Base-by-base conservation (phyloP, 75 land plant genomes). In the Adiantum capillusveneris region DNA sequence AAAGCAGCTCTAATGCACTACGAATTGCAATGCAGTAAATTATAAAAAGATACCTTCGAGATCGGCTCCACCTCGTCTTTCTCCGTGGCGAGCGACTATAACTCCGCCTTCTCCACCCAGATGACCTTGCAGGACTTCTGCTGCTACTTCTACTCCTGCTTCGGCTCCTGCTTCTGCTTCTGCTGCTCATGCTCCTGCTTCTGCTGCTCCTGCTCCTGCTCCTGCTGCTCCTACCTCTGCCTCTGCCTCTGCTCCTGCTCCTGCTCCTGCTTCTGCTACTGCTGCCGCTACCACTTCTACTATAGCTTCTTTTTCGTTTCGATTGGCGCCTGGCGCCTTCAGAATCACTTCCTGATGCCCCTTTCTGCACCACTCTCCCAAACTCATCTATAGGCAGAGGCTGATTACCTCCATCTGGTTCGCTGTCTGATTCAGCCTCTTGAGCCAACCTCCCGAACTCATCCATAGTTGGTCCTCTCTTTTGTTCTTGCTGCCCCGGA, bases 41-140 rank as follows among this genome's bases (percentile, higher is more conserved):
- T n/a, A n/a, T n/a, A n/a, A 24, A 7, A n/a, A 65, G 39, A 44
- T 42, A 86, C 94, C 94, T 88, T 62, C 64, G 71, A 57, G 94
- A 88, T 43, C 59, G 29, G 29, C 50, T 46, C 22, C 50, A 21
- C 17, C 50, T 46, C 22, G 17, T 21, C 22, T 46, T 46, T 6
- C 17, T 46, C 5, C 50, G 18, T 21, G 50, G 50, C 5, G 50
- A 46, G 13, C 50, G 6, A 46, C 50, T 46, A 5, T 18, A n/a
- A 46, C 50, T 46, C 14, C 50, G 50, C 50, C 50, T 6, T 17
- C 50, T 46, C 22, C 14, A 14, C 50, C 50, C 22, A 34, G 37
- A 34, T 46, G 22, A 18, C 22, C 50, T 46, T 9, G 43, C 43
- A 9, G 43, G 14, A 9, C 43, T 41, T 9, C 43, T 41, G 9